Conservation (phyloP, 2,329 filamentous ascomycete genomes). For the Paracoccidioides lutzii region DNA sequence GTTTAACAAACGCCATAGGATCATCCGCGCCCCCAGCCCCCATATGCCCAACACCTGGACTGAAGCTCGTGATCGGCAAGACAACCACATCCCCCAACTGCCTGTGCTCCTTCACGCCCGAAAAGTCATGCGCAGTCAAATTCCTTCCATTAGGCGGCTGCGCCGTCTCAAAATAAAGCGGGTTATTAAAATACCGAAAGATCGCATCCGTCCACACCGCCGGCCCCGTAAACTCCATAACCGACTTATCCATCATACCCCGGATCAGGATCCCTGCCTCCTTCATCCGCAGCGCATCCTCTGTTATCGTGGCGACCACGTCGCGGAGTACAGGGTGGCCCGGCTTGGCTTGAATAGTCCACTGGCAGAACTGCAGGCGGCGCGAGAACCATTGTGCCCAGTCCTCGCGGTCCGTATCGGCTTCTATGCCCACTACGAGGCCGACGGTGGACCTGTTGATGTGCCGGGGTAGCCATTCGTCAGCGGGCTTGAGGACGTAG, state of each 20-base stretch:
- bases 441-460: conserved; percentile 69
- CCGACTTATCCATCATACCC: conserved; percentile 53
- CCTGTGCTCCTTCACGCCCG: conserved; percentile 67
- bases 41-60: conserved; percentile 88
- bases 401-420: conserved; percentile 81
- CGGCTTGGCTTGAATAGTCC: conserved; percentile 93
- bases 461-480: conserved; percentile 71
- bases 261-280: conserved; percentile 49
- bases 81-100: conserved; percentile 90
- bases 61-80: conserved; percentile 93
- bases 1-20: conserved; percentile 94
- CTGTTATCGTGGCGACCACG: conserved; percentile 73
- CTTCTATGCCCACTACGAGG: conserved; percentile 87
- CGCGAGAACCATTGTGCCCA: conserved; percentile 95
- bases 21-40: conserved; percentile 76
- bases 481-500: conserved; percentile 63
- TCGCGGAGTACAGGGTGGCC: conserved; percentile 86
- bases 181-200: conserved; percentile 89
- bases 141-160: conserved; percentile 48
- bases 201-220: conserved; percentile 88
- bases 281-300: conserved; percentile 65
- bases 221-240: conserved; percentile 90
- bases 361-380: conserved; percentile 95
- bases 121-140: conserved; percentile 80
- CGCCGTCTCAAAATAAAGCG: conserved; percentile 69